A percentile compares a stretch with the other conserved stretches of the same genome.
Conservation (phyloP, 2,329 filamentous ascomycete species). For the Periconia digitata region DNA sequence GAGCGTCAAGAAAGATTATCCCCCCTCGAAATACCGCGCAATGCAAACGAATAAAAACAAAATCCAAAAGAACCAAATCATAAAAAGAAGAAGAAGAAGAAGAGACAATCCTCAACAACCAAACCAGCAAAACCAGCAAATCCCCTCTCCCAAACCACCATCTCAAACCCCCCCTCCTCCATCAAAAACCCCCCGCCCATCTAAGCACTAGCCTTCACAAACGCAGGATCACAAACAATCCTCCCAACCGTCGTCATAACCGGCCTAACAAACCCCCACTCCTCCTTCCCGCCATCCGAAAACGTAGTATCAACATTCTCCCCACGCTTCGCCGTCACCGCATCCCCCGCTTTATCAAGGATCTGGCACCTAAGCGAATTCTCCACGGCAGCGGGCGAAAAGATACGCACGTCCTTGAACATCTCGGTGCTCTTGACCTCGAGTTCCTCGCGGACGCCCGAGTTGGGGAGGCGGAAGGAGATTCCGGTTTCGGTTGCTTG, state of each 20-base stretch:
- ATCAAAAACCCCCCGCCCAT: too few species aligned
- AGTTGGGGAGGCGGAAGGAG: conserved; percentile 1
- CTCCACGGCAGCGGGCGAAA: conserved; percentile 1
- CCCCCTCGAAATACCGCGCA: too few species aligned
- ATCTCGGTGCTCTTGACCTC: not conserved
- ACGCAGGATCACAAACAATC: conserved; percentile 5
- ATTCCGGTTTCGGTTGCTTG: conserved; percentile 3
- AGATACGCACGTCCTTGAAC: conserved; percentile 2
- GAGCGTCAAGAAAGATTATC: too few species aligned
- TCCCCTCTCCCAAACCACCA: too few species aligned
- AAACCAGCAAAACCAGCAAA: too few species aligned
- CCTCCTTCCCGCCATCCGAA: conserved; percentile 3
- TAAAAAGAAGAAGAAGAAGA: too few species aligned
- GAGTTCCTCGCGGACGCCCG: conserved; percentile 2
- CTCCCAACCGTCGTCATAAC: conserved; percentile 1
- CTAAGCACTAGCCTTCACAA: too few species aligned
- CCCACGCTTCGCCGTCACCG: not conserved
- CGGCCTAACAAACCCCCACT: conserved; percentile 1
- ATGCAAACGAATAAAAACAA: too few species aligned
- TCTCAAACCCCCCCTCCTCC: too few species aligned
- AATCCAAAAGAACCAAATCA: too few species aligned
- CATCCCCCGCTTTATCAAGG: not conserved
- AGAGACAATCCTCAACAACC: too few species aligned
- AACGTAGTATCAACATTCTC: conserved; percentile 3
- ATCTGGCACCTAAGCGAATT: conserved; percentile 3